Evolutionary conservation across 140 eudicot genomes (phyloP).

Genomic region (Cichorium intybus): DNA sequence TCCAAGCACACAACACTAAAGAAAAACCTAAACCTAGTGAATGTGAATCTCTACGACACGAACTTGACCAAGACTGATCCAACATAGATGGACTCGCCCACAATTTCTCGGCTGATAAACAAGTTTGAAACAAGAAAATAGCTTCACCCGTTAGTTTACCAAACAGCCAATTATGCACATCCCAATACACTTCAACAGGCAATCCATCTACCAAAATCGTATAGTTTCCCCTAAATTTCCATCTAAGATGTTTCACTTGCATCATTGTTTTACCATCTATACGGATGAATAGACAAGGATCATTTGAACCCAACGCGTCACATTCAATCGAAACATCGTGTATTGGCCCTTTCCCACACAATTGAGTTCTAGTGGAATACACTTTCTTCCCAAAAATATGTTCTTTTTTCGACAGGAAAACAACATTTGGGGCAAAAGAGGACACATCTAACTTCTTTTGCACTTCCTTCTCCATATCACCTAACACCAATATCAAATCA

Average conservation of each 20-base stretch:
- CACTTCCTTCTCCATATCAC: constrained; percentile 50
- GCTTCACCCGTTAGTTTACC: constrained; percentile 52
- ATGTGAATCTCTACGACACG: constrained; percentile 32
- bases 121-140: constrained; percentile 56
- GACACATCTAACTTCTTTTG: constrained; percentile 38
- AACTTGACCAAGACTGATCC: constrained; percentile 34
- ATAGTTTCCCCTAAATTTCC: constrained; percentile 79
- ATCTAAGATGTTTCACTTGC: constrained; percentile 57
- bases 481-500: constrained; percentile 49
- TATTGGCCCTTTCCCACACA: constrained; percentile 43
- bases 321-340: constrained; percentile 58
- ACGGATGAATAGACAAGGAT: constrained; percentile 47
- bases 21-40: constrained; percentile 53
- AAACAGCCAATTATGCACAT: constrained; percentile 69
- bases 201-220: constrained; percentile 60
- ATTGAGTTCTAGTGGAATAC: constrained; percentile 44
- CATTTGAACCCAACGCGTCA: constrained; percentile 33
- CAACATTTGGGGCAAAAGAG: constrained; percentile 31
- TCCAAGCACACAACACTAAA: constrained; percentile 75
- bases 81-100: constrained; percentile 17
- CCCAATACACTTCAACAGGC: constrained; percentile 79
- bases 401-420: constrained; percentile 50
- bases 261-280: constrained; percentile 48
- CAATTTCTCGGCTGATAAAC: constrained; percentile 39
- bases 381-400: constrained; percentile 59